Conservation (phyloP, 1,139 yeast genomes). For the Lodderomyces oxycetoniae region DNA sequence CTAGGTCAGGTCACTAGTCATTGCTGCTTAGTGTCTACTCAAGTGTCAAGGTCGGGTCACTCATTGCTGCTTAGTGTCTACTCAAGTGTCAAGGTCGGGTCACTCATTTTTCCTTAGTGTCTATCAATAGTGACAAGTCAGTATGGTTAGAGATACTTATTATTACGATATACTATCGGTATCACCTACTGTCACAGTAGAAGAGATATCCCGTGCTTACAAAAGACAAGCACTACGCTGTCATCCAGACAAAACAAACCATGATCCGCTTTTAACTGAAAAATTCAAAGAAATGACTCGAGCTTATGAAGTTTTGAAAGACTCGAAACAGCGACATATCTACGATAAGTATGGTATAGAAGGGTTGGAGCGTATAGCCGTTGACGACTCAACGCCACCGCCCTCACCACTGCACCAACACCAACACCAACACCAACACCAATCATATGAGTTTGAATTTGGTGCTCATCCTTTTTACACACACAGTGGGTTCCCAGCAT, state of each 20-base stretch:
- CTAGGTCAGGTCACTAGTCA: no score
- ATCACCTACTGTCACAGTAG: conserved; percentile 30
- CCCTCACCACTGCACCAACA: conserved; percentile 2
- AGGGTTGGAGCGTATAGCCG: conserved; percentile 33
- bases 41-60: no score
- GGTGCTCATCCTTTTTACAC: no score
- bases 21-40: no score
- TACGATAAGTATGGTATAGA: conserved; percentile 40
- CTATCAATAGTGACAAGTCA: neutral
- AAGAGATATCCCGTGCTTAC: conserved; percentile 39
- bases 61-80: no score
- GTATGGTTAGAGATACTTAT: conserved; percentile 24
- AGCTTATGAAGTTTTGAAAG: conserved; percentile 41
- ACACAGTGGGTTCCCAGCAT: no score
- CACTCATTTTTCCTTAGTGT: no score
- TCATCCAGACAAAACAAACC: conserved; percentile 48
- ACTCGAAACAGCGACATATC: conserved; percentile 24
- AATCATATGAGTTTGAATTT: no score
- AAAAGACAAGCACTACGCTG: conserved; percentile 38
- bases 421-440: conserved; percentile 5
- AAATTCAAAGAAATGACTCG: conserved; percentile 40
- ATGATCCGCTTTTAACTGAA: conserved; percentile 40
- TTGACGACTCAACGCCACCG: conserved; percentile 7
- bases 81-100: no score
- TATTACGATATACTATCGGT: conserved; percentile 38